Base-by-base conservation (phyloP, 371 early-diverging fungal genomes). In the Amoeboradix gromovi region DNA sequence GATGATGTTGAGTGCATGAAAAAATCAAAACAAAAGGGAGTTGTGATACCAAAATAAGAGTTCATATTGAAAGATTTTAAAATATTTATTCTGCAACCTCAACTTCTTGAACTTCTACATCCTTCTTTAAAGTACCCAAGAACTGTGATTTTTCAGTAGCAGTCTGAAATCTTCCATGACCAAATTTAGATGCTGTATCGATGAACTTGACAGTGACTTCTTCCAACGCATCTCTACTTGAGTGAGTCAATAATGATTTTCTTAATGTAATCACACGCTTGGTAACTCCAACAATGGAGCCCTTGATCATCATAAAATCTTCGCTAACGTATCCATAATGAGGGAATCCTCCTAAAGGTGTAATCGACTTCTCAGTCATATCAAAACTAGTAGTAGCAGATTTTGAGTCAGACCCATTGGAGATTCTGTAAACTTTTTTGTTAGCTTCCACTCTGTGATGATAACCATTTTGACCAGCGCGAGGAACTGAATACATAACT, bases 81-180 rank as follows among this genome's bases (percentile, higher is more conserved):
- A n/a, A n/a, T n/a, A n/a, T n/a, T n/a, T n/a, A n/a, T n/a, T n/a
- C n/a, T n/a, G n/a, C n/a, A n/a, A n/a, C n/a, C n/a, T n/a, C 65
- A 65, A 17, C n/a, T 65, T 65, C 17, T 65, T 65, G n/a, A 65
- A 65, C n/a, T 65, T 65, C 17, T 17, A 79, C 67, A 66, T 77
- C 77, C 68, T 75, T 71, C 75, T 80, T 80, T 67, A 72, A 72
- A 31, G 72, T 75, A 69, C 80, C 97, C 84, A 88, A 85, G 87
- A 92, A 96, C 70, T 86, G 84, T 77, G 82, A 81, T 90, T 98
- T 98, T 84, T 99, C 99, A 77, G 84, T 90, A 74, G 86, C 80
- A 77, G 99, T 97, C 85, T 99, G 98, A 98, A 98, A 98, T 78
- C 99, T 91, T 84, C 98, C 99, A 82, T 93, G 93, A 76, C 99